Conservation (phyloP, 2,329 filamentous ascomycete species). For the Botrytis fragariae region DNA sequence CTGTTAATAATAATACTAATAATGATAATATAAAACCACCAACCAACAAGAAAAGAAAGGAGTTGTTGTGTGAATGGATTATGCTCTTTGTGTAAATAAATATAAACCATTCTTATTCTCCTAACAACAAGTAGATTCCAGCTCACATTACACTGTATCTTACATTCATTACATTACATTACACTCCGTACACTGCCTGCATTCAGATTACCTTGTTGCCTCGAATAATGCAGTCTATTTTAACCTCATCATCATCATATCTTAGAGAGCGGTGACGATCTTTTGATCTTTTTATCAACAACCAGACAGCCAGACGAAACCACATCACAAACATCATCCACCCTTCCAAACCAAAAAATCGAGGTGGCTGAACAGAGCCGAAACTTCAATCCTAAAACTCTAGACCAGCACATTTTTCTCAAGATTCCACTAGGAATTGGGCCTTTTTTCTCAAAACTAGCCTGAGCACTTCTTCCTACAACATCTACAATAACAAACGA, state of each 20-base stretch:
- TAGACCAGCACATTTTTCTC: conserved; percentile 1
- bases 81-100: background rate
- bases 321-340: conserved; percentile 6
- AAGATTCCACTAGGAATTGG: conserved; percentile 1
- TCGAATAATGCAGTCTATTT: conserved; percentile 7
- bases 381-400: background rate
- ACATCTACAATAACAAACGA: background rate
- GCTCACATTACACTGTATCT: background rate
- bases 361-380: conserved; percentile 13
- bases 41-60: conserved; percentile 7
- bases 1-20: background rate
- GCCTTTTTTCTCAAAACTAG: background rate
- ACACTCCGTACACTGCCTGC: background rate
- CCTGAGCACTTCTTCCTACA: background rate
- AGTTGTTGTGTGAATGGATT: background rate
- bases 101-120: background rate
- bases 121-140: background rate
- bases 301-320: background rate
- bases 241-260: background rate
- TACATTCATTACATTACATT: background rate
- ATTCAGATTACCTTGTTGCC: background rate
- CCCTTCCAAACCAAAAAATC: conserved; percentile 3
- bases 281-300: background rate
- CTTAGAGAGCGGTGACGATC: conserved; percentile 11
- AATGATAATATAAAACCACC: conserved; percentile 1